Base-by-base conservation (phyloP, 352 stramenopile genomes). In the Globisporangium mamillatum region DNA sequence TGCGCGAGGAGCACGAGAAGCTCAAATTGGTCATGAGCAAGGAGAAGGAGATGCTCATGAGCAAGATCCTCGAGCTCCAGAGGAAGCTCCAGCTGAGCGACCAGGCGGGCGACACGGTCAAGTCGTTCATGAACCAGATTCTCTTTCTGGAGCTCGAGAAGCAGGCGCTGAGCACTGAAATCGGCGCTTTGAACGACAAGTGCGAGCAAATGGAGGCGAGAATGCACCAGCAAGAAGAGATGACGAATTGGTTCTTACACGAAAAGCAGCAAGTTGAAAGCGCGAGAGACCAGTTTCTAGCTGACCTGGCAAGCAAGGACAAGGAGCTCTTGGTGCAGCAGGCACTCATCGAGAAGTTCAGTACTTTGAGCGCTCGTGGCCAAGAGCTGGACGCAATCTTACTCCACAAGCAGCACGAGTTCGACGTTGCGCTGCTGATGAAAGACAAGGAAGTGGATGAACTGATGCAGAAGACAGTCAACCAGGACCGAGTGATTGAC, bases 21-120 rank as follows among this genome's bases (percentile, higher is more conserved):
- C 50, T 83, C 7, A 80, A 87, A 34, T 12, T 73, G 6, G 59
- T 80, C 10, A 64, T 76, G 64, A 75, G 36, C 56, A 76, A 82
- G 29, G 81, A 90, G 60, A 88, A 88, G 25, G 79, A 88, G 54
- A 22, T 75, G 2, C 61, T 92, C 38, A 81, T 82, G 78, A 66
- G 61, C 50, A 90, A 92, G 69, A 78, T 90, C 22, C 53, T 89
- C 16, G 77, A 77, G 5, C 78, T 88, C 10, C 81, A 92, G 65
- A 80, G 80, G 22, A 73, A 68, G 27, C 68, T 92, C 18, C 80
- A 88, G 52, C 67, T 70, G 20, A 78, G 52, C 20, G 60, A 82
- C 16, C 71, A 71, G 14, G 56, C 62, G 5, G 54, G 44, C 14
- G 75, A 76, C 18, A 67, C 80, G 24, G n/a, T 74, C 9, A 72